Conservation (phyloP, 75 land plant species). For the Pinus albicaulis region DNA sequence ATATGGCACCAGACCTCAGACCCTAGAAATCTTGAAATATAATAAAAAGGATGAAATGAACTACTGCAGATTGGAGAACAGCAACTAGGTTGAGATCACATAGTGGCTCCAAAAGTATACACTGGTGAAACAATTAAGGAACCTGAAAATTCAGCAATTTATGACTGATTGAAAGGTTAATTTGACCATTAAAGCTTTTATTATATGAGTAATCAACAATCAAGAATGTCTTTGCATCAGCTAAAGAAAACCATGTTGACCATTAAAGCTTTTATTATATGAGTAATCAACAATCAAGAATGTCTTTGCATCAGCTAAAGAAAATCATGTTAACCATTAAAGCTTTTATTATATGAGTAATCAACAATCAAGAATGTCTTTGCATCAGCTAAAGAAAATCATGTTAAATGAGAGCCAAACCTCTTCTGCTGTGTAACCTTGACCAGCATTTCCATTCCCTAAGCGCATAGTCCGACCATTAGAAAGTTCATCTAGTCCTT, state of each 20-base stretch:
- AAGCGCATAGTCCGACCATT: constrained; percentile 42
- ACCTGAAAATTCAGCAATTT: neutral
- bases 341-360: neutral
- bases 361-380: neutral
- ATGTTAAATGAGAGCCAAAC: constrained; percentile 24
- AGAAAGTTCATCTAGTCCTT: constrained; percentile 70
- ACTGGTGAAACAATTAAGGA: neutral
- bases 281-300: neutral
- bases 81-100: neutral
- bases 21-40: neutral
- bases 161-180: neutral
- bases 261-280: neutral
- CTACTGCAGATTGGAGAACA: neutral
- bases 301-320: neutral
- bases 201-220: neutral
- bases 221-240: neutral
- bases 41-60: neutral
- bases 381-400: neutral
- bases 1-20: too few relatives aligned
- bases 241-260: neutral
- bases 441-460: constrained; percentile 97
- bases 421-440: constrained; percentile 98
- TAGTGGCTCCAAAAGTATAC: neutral
- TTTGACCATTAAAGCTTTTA: neutral
- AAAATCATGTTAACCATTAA: neutral